phyloP scores from a whole-genome alignment of 371 early-diverging fungal species.

The Mucor saturninus region DNA sequence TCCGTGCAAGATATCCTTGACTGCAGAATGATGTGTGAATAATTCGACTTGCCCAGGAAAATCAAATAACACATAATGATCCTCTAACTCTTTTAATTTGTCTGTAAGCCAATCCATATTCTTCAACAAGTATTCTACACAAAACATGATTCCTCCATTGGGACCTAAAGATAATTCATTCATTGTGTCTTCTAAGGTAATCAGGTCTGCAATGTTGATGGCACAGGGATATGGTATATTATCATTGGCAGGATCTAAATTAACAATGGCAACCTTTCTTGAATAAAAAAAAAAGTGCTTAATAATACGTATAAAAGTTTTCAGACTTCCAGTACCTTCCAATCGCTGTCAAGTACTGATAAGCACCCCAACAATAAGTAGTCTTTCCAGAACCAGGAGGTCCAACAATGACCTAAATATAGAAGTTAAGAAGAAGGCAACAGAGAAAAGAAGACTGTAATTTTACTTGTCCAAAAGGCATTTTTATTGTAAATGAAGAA shows the following conservation, averaged over 20 bases:
- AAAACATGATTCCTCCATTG: constrained; percentile 98
- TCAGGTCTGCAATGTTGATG: constrained; percentile 91
- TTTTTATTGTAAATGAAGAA: constrained; percentile 21
- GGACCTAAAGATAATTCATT: constrained; percentile 95
- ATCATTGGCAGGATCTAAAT: constrained; percentile 99
- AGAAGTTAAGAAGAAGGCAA: not conserved
- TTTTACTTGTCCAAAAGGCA: constrained; percentile 55
- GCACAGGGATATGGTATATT: constrained; percentile 85
- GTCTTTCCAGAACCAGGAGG: constrained; percentile 99
- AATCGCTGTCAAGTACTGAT: constrained; percentile 83
- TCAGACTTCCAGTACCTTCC: constrained; percentile 61
- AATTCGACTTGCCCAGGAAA: constrained; percentile 99
- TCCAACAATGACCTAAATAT: constrained; percentile 85
- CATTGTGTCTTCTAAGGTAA: constrained; percentile 96
- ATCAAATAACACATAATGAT: constrained; percentile 95
- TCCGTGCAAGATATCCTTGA: constrained; percentile 78
- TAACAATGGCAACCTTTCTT: constrained; percentile 89
- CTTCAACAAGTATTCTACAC: constrained; percentile 92
- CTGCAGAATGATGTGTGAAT: constrained; percentile 91
- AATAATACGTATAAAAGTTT: not conserved
- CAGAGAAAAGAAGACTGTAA: not conserved
- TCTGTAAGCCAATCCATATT: constrained; percentile 95
- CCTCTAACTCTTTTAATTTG: constrained; percentile 74
- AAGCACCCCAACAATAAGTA: constrained; percentile 93
- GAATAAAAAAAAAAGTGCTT: not conserved